phyloP scores from a whole-genome alignment of 257 asterid species.

The Salvia splendens region DNA sequence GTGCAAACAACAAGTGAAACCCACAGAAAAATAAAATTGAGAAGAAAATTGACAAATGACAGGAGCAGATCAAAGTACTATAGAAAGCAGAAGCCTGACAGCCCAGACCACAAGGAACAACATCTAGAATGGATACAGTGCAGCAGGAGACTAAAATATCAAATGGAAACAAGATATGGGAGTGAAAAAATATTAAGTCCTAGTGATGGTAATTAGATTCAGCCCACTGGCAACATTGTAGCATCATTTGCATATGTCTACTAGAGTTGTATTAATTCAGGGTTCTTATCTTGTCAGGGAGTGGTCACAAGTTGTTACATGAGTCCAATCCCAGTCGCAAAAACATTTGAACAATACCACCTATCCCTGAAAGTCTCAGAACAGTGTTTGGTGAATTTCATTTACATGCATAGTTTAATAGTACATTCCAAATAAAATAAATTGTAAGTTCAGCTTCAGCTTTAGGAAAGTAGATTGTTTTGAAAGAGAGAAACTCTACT shows the following conservation, averaged over 20 bases:
- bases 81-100: background rate
- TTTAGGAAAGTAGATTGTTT: background rate
- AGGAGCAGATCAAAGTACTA: conserved; percentile 17
- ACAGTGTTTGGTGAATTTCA: background rate
- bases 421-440: background rate
- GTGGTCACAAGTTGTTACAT: background rate
- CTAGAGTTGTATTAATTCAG: background rate
- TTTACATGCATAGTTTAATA: background rate
- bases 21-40: background rate
- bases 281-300: background rate
- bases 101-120: background rate
- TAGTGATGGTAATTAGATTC: background rate
- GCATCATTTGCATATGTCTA: background rate
- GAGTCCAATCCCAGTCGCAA: background rate
- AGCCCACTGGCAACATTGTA: background rate
- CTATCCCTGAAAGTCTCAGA: background rate
- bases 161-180: background rate
- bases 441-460: background rate
- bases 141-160: background rate
- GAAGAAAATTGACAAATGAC: background rate
- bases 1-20: conserved; percentile 1
- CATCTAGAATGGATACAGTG: background rate
- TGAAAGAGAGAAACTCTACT: background rate
- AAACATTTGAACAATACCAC: background rate
- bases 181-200: background rate